These are phyloP conservation scores for Parmelia sp. DNA, from an alignment of 495 filamentous ascomycete genomes.

Conservation along the genomic window DNA sequence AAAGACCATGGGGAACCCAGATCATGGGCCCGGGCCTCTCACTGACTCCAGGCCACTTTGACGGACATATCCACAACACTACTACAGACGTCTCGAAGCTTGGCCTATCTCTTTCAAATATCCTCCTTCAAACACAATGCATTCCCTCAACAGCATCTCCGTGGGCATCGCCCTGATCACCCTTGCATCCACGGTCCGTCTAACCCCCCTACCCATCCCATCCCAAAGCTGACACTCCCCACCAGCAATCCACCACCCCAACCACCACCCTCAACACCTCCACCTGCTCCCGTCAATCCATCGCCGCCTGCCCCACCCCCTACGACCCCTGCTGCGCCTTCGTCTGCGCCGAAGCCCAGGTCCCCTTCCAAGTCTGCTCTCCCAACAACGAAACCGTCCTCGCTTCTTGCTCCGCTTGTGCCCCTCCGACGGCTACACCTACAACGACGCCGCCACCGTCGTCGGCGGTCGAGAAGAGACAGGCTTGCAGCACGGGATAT, in stretches of 20 bases:
- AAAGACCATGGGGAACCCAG: background rate
- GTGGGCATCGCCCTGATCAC: background rate
- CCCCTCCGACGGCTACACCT: background rate
- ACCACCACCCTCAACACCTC: background rate
- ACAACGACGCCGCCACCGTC: slow-evolving; percentile 1
- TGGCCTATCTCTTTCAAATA: background rate
- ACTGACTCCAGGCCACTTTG: background rate
- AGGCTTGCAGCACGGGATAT: slow-evolving; percentile 7
- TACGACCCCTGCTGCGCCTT: slow-evolving; percentile 23
- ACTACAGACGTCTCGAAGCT: background rate
- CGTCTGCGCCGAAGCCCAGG: slow-evolving; percentile 24
- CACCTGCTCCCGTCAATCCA: slow-evolving; percentile 15
- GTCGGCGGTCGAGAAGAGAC: background rate
- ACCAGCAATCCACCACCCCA: background rate
- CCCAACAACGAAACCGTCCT: slow-evolving; percentile 17
- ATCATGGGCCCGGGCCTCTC: background rate
- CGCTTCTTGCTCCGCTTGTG: slow-evolving; percentile 8
- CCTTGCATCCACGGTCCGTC: background rate
- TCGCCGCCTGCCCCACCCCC: slow-evolving; percentile 17
- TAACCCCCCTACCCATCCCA: background rate
- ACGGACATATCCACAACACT: background rate
- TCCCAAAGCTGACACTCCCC: background rate
- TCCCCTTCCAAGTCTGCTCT: slow-evolving; percentile 22
- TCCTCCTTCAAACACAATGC: background rate
- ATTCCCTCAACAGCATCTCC: background rate